Base-by-base conservation (phyloP, 2,329 filamentous ascomycete species). In the Clonostachys byssicola region DNA sequence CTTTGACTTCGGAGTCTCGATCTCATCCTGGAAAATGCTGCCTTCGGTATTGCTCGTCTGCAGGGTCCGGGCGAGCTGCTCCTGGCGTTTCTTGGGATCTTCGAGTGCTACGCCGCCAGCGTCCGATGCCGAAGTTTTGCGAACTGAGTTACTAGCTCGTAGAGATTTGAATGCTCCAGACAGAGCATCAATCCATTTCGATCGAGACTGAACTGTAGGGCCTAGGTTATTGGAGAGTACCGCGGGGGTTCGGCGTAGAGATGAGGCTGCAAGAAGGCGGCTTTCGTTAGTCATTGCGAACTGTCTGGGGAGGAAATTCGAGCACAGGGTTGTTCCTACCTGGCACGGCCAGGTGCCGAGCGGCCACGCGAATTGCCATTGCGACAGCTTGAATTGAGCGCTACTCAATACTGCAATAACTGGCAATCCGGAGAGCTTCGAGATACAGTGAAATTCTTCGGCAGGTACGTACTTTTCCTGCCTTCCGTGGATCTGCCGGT, bases 361-460 rank as follows among this genome's bases (percentile, higher is more conserved):
- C 73, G 56, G 84, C 81, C 60, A 83, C 69, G 65, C 78, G 77
- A 58, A 86, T 66, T 68, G 75, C 88, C 86, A 89, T 90, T 61
- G 54, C 60, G 43, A 53, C 52, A 54, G 50, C 49, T n/a, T 53
- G 40, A 30, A 30, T 30, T 30, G 23, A 30, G 23, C 10, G 23
- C 9, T 30, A 30, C 23, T 30, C 23, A 30, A 30, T 30, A 4
- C 23, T 30, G 8, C 23, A 30, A 30, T 10, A 30, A 30, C 23
- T 30, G 23, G 23, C 23, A 30, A 30, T 10, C 23, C 23, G 23
- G 23, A 30, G 23, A 30, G 23, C 23, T 30, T 4, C 9, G 23
- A 30, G 23, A 30, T 30, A 10, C 23, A 30, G 23, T 30, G 23
- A 30, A 30, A 30, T 30, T 30, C 23, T 30, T 30, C 23, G 23